A percentile compares a stretch with the other conserved stretches of the same genome.
Evolutionary conservation across 352 stramenopile species (phyloP).

Genomic region (Globisporangium solare): DNA sequence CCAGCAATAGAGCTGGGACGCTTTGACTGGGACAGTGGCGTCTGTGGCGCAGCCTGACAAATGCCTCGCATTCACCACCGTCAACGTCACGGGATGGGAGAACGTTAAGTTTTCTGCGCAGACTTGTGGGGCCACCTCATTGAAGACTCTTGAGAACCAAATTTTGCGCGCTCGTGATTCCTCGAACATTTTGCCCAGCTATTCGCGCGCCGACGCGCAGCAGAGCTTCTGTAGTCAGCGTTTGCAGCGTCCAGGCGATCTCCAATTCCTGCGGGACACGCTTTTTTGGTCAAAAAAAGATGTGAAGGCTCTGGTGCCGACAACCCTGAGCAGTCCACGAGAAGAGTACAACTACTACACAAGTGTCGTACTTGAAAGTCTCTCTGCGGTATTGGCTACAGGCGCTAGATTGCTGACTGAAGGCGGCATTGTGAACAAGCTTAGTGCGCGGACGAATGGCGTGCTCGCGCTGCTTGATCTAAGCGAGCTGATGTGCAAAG

Average conservation of each 20-base stretch:
- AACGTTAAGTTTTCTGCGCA: background rate
- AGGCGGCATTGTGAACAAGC: background rate
- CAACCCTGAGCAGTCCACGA: slow-evolving; percentile 1
- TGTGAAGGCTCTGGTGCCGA: slow-evolving; percentile 14
- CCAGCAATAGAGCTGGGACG: slow-evolving; percentile 3
- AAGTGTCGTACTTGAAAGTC: slow-evolving; percentile 14
- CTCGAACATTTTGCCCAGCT: background rate
- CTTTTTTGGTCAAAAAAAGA: slow-evolving; percentile 8
- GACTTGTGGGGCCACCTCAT: background rate
- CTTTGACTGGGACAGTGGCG: background rate
- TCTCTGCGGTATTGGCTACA: slow-evolving; percentile 1
- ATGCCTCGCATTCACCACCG: slow-evolving; percentile 3
- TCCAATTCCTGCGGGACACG: slow-evolving; percentile 12
- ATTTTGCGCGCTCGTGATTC: slow-evolving; percentile 1
- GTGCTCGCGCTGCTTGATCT: background rate
- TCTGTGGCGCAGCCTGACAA: background rate
- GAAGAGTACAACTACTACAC: slow-evolving; percentile 15
- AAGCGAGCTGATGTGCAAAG: slow-evolving; percentile 1
- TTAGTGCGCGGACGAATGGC: background rate
- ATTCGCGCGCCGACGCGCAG: slow-evolving; percentile 2
- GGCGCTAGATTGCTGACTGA: background rate
- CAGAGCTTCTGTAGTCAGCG: slow-evolving; percentile 8
- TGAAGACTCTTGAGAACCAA: background rate
- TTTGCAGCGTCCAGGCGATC: background rate
- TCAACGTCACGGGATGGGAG: background rate